phyloP scores from a whole-genome alignment of 768 basidiomycete species.

The Lentinula detonsa region DNA sequence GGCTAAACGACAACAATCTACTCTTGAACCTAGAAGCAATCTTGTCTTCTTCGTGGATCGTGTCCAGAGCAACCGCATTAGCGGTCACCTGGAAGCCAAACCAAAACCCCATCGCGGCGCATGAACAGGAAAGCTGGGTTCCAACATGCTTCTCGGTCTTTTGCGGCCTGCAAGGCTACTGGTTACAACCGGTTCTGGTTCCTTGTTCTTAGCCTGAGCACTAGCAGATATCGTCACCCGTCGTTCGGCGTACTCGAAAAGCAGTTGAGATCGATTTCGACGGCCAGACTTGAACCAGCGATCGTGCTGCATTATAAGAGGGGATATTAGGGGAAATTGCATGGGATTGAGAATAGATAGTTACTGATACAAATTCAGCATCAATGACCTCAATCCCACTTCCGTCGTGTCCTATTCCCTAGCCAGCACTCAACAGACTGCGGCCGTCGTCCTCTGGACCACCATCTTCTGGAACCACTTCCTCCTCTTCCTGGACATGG shows the following conservation, averaged over 20 bases:
- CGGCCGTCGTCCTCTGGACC: slow-evolving; percentile 49
- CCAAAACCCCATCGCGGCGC: background rate
- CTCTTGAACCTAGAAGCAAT: background rate
- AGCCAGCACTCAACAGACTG: slow-evolving; percentile 57
- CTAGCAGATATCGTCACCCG: background rate
- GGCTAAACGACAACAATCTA: no score
- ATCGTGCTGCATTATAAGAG: background rate
- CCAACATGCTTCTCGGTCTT: background rate
- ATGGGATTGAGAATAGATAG: slow-evolving; percentile 13
- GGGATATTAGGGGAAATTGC: background rate
- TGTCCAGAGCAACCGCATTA: slow-evolving; percentile 3
- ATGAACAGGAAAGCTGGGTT: slow-evolving; percentile 1
- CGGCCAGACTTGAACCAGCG: background rate
- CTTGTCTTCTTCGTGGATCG: background rate
- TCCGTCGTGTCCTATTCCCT: slow-evolving; percentile 79
- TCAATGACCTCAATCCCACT: slow-evolving; percentile 67
- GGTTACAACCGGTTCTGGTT: background rate
- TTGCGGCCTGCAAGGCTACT: background rate
- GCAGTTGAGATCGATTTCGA: slow-evolving; percentile 4
- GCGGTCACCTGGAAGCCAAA: background rate
- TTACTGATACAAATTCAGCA: slow-evolving; percentile 59
- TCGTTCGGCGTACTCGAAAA: slow-evolving; percentile 8
- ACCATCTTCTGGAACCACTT: background rate
- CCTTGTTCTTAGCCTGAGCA: background rate
- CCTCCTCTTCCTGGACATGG: background rate